Evolutionary conservation across 2,329 filamentous ascomycete genomes (phyloP).

Genomic region (Chalaropsis thielavioides): DNA sequence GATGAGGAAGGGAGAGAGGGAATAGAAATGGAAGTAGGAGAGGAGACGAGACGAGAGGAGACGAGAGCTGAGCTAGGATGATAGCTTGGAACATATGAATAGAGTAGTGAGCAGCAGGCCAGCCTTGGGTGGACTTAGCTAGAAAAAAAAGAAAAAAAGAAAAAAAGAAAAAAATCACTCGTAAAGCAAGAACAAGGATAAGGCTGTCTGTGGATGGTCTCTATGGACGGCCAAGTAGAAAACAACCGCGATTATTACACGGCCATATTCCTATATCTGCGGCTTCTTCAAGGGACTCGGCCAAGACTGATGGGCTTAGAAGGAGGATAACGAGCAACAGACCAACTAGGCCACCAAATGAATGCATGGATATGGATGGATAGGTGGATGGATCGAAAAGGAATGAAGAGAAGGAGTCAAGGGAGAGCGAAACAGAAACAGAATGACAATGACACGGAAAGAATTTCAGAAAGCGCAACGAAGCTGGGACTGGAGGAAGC

Average conservation of each 20-base stretch:
- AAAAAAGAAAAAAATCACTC: background rate
- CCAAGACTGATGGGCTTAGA: too few species aligned
- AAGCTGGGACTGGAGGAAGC: background rate
- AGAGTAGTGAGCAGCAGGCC: background rate
- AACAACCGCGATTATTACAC: too few species aligned
- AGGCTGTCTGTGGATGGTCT: background rate
- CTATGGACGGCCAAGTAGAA: background rate
- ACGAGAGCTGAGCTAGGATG: conserved; percentile 3
- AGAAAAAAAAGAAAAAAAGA: background rate
- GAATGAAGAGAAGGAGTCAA: background rate
- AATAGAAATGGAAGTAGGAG: background rate
- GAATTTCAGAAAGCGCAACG: conserved; percentile 1
- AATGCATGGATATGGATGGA: background rate
- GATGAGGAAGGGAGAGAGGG: background rate
- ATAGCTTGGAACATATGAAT: background rate
- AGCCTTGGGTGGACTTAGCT: background rate
- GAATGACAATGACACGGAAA: background rate
- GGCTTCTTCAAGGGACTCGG: too few species aligned
- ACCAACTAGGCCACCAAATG: background rate
- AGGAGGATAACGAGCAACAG: background rate
- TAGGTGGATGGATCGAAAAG: background rate
- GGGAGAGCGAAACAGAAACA: conserved; percentile 2
- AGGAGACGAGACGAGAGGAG: background rate
- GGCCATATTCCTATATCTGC: too few species aligned
- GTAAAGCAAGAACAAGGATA: background rate